phyloP scores from a whole-genome alignment of 2,329 filamentous ascomycete genomes.

The Cladorrhinum sp. region DNA sequence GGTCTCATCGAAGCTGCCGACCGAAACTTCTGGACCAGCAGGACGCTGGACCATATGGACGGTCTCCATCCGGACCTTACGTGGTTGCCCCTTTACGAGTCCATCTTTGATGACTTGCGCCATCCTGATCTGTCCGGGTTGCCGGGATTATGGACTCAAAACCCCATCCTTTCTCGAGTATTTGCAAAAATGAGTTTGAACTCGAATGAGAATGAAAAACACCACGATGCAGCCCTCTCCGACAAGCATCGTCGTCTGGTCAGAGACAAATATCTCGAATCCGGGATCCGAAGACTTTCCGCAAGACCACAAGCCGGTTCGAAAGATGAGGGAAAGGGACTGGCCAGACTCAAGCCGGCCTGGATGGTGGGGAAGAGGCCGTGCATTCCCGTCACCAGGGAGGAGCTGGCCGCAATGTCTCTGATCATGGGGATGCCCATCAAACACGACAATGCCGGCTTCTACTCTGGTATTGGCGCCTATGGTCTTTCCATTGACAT shows the following conservation, averaged over 20 bases:
- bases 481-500: conserved; percentile 6
- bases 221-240: too few species aligned
- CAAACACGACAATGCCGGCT: background rate
- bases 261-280: too few species aligned
- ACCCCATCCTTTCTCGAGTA: too few species aligned
- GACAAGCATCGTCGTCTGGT: too few species aligned
- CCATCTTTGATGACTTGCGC: background rate
- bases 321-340: background rate
- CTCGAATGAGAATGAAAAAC: too few species aligned
- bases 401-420: conserved; percentile 5
- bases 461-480: conserved; percentile 1
- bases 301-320: too few species aligned
- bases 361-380: background rate
- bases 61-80: background rate
- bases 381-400: conserved; percentile 3
- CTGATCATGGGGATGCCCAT: conserved; percentile 2
- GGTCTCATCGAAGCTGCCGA: conserved; percentile 5
- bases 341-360: background rate
- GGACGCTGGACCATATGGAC: background rate
- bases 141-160: background rate
- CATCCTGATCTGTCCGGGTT: background rate
- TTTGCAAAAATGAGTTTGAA: too few species aligned
- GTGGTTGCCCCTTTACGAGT: conserved; percentile 6
- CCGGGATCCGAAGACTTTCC: too few species aligned
- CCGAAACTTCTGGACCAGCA: conserved; percentile 1